Percentiles rank a stretch among this genome's conserved stretches.
Conservation (phyloP, 1,139 yeast species). For the Saccharomyces hybrid region DNA sequence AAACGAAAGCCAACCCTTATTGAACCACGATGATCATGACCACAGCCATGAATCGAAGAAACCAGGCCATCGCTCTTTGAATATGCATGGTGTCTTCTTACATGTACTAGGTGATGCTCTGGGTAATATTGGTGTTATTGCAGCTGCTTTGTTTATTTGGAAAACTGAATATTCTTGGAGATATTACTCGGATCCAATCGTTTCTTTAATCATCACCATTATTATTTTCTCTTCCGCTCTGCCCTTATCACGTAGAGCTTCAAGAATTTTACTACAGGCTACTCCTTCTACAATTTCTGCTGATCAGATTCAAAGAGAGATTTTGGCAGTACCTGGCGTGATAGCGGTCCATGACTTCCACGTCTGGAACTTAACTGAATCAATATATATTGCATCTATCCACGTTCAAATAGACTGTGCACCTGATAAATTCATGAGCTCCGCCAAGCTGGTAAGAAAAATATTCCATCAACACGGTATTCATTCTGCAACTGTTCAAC, state of each 20-base stretch:
- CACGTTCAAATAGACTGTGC: slow-evolving; percentile 68
- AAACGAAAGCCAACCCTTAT: slow-evolving; percentile 33
- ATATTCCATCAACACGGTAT: slow-evolving; percentile 80
- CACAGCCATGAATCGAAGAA: slow-evolving; percentile 21
- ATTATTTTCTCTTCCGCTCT: slow-evolving; percentile 88
- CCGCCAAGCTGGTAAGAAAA: slow-evolving; percentile 70
- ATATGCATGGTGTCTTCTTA: slow-evolving; percentile 94
- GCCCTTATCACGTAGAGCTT: slow-evolving; percentile 81
- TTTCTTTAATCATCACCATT: slow-evolving; percentile 76
- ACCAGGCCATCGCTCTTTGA: slow-evolving; percentile 52
- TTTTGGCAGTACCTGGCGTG: slow-evolving; percentile 62
- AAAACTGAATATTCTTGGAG: slow-evolving; percentile 85
- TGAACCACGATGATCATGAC: slow-evolving; percentile 19
- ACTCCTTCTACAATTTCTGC: slow-evolving; percentile 80
- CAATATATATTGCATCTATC: slow-evolving; percentile 76
- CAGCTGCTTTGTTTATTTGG: slow-evolving; percentile 89
- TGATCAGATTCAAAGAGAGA: slow-evolving; percentile 62
- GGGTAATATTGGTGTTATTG: slow-evolving; percentile 90
- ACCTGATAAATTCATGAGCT: slow-evolving; percentile 59
- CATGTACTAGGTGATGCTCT: slow-evolving; percentile 95
- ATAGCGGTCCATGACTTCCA: slow-evolving; percentile 90
- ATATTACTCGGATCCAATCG: slow-evolving; percentile 76
- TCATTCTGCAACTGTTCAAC: slow-evolving; percentile 93
- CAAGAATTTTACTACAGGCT: slow-evolving; percentile 84
- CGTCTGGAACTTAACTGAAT: slow-evolving; percentile 92